Base-by-base conservation (phyloP, 768 basidiomycete species). In the Tubosaeta sp. region DNA sequence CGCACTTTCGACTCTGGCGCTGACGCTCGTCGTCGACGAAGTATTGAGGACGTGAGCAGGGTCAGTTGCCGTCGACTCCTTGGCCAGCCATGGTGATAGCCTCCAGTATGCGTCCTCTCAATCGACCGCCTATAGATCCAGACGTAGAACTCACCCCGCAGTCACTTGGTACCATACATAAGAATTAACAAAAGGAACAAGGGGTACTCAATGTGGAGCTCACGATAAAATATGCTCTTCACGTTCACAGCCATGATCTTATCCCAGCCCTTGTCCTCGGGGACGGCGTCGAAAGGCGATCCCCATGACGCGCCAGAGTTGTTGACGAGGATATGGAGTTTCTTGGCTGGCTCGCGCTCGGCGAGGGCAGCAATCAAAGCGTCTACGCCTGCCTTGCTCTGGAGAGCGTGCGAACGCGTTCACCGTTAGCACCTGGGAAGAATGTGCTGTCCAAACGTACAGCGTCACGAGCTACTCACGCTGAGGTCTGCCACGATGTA, bases 191-290 rank as follows among this genome's bases (percentile, higher is more conserved):
- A 19, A 22, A 14, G 9, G 4, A 18, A 19, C 16, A 6, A n/a
- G 16, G 14, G 7, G 7, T 30, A n/a, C 3, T 21, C 10, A 12
- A 5, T 0, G 14, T 3, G 19, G 9, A 3, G 66, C 84, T 53
- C 54, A 90, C 87, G 75, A 70, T 91, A 94, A 59, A 89, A 93
- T 38, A 87, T 74, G 52, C 83, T 82, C 72, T 93, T 94, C 46
- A 94, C 89, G 61, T 94, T 94, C 32, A 92, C 80, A 19, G 81
- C 79, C 64, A 92, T 79, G 34, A 93, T 74, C 31, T 85, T 83
- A 56, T 93, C 90, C 91, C 91, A 93, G 1, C 91, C 90, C 57
- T 83, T 83, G 57, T 82, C 82, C 67, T 92, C 90, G 0, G 89
- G 88, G 54, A 87, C 80, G 56, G 84, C 75, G 10, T 79, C 71